Evolutionary conservation across 768 basidiomycete species (phyloP).

Genomic region (Agaricus subrufescens): DNA sequence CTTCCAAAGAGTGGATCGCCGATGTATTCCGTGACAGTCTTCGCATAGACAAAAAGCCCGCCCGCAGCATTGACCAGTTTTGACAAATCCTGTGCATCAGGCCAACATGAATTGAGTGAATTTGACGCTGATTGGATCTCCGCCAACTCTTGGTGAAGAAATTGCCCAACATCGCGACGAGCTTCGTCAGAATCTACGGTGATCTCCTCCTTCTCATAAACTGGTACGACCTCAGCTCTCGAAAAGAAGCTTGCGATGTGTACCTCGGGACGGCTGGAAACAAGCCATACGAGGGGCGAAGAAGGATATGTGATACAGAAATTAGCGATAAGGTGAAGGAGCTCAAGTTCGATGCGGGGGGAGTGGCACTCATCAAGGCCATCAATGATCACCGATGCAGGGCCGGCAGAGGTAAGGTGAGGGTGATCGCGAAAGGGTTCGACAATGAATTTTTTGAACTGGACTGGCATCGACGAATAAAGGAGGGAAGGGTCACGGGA

Average conservation of each 20-base stretch:
- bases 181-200: constrained; percentile 11
- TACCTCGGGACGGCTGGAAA: constrained; percentile 22
- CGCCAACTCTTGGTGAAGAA: constrained; percentile 10
- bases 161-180: constrained; percentile 14
- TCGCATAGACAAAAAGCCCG: constrained; percentile 21
- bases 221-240: not conserved
- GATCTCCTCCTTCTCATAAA: constrained; percentile 1
- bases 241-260: constrained; percentile 14
- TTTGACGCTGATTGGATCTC: not conserved
- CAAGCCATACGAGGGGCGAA: constrained; percentile 17
- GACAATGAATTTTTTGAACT: constrained; percentile 13
- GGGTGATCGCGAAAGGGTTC: not conserved
- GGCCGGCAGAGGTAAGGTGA: not conserved
- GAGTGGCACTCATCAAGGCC: constrained; percentile 23
- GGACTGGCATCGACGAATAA: constrained; percentile 5
- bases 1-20: not conserved
- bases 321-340: constrained; percentile 12
- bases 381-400: constrained; percentile 13
- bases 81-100: constrained; percentile 7
- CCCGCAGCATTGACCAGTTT: constrained; percentile 15
- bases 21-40: constrained; percentile 16
- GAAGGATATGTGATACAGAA: not conserved
- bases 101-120: constrained; percentile 15
- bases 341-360: constrained; percentile 7
- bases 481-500: constrained; percentile 6